phyloP scores from a whole-genome alignment of 2,329 filamentous ascomycete genomes.

The Phaeosphaeriaceae sp. region DNA sequence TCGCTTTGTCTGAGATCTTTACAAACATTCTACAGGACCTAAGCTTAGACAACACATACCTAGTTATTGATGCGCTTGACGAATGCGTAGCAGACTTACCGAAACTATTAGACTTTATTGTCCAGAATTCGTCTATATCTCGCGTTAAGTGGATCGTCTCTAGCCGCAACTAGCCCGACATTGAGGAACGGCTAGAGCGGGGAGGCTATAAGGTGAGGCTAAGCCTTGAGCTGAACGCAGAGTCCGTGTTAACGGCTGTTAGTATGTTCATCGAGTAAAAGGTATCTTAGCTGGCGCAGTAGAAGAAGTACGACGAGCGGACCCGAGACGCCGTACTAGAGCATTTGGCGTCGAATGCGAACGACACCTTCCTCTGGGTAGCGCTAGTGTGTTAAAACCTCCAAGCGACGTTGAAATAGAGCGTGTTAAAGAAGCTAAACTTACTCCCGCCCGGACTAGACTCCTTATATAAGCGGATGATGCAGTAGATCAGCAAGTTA shows the following conservation, averaged over 20 bases:
- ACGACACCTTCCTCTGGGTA: no score
- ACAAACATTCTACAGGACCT: constrained; percentile 53
- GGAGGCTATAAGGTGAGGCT: background rate
- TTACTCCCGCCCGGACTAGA: constrained; percentile 43
- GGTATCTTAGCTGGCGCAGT: constrained; percentile 35
- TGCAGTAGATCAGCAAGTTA: constrained; percentile 36
- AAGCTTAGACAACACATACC: constrained; percentile 9
- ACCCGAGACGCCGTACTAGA: no score
- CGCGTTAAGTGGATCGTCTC: no score
- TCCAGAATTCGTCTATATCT: constrained; percentile 11
- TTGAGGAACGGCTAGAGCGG: constrained; percentile 35
- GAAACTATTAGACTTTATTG: background rate
- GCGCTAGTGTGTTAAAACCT: no score
- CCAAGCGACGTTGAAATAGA: no score
- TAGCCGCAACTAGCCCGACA: constrained; percentile 30
- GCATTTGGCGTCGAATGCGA: no score
- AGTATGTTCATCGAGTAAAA: constrained; percentile 47
- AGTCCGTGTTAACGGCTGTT: constrained; percentile 45
- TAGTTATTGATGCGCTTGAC: constrained; percentile 15
- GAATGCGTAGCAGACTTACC: constrained; percentile 2
- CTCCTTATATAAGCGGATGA: constrained; percentile 50
- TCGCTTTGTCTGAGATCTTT: no score
- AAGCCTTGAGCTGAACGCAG: constrained; percentile 35
- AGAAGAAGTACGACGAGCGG: constrained; percentile 45
- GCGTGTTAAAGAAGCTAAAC: no score